Base-by-base conservation (phyloP, 192 early-diverging fungal species). In the Obelidium mucronatum region DNA sequence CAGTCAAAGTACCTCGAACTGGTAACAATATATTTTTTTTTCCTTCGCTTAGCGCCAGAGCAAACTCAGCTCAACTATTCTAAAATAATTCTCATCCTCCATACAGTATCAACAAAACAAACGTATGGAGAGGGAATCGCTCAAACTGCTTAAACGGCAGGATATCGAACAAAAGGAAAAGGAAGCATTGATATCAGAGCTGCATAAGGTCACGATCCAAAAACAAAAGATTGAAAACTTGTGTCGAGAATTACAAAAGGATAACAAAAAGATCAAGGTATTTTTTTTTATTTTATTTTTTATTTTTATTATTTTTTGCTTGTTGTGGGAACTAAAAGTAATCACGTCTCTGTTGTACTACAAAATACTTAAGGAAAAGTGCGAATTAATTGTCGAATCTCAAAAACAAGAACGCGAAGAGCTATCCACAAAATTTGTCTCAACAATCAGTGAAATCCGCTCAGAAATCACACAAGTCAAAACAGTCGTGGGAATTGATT, bases 231-330 rank as follows among this genome's bases (percentile, higher is more conserved):
- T 91, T 11, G 88, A 90, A 63, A 85, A 81, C 2, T 54, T 91
- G 15, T 90, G 89, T 73, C 82, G 89, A 28, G 89, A 89, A 69
- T 67, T 90, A 48, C 84, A 91, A 42, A 84, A 84, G 31, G 88
- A 90, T 58, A 90, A 87, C 58, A 84, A 82, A 37, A 52, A 77
- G 2, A 80, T 90, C 40, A 89, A 89, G 86, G 87, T 87, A 62
- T 48, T n/a, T n/a, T n/a, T n/a, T n/a, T n/a, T n/a, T n/a, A n/a
- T n/a, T n/a, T n/a, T n/a, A n/a, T n/a, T n/a, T n/a, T n/a, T n/a
- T n/a, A n/a, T n/a, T n/a, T n/a, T n/a, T n/a, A n/a, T n/a, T n/a
- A n/a, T n/a, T n/a, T n/a, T n/a, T n/a, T n/a, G n/a, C n/a, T n/a
- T n/a, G n/a, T n/a, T n/a, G n/a, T n/a, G n/a, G n/a, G n/a, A n/a